Evolutionary conservation across 768 basidiomycete species (phyloP), one percentile per base, ranked within the genome.

Genomic region (Tulasnella sp.): DNA sequence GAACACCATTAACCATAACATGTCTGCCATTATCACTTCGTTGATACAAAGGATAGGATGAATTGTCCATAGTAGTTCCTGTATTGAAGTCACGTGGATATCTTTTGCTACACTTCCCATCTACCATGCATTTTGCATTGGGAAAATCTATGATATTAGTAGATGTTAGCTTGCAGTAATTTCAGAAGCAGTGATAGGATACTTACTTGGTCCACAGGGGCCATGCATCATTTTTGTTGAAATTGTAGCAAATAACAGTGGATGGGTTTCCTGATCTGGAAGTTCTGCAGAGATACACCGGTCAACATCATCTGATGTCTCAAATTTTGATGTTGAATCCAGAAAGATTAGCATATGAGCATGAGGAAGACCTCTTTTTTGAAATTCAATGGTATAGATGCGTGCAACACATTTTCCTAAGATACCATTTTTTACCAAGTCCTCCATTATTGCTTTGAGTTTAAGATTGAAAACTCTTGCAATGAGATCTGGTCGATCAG

Each of bases 341-440:
- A 10, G 28, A 12, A 10, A 46, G 53, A 69, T 39, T 19, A 73
- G 56, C 37, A 70, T 67, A 51, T 72, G 70, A 0, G 63, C 63
- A 56, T 72, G 70, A 0, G 69, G 70, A 0, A 71, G 55, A 0
- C 70, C 68, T 0, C 64, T 60, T 45, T 71, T 71, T 41, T 71
- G 69, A 49, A 71, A 72, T 55, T 72, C 67, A 22, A 70, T 56
- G 8, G 53, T 58, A 22, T 68, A 59, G 5, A 73, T 64, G 12
- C 48, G 34, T 43, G 70, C 70, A 0, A 61, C 6, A n/a, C n/a
- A n/a, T 0, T 57, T 49, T 0, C n/a, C n/a, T 0, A 69, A 68
- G n/a, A 62, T 60, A 41, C 66, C 55, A 0, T 59, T 49, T 50
- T 66, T 68, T 58, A 65, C 66, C 0, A 70, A 54, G 1, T 61